Percentiles rank a stretch among this genome's conserved stretches.
These are phyloP conservation scores for Botryobasidium botryosum DNA, from an alignment of 768 basidiomycete genomes.

Conservation along the genomic window DNA sequence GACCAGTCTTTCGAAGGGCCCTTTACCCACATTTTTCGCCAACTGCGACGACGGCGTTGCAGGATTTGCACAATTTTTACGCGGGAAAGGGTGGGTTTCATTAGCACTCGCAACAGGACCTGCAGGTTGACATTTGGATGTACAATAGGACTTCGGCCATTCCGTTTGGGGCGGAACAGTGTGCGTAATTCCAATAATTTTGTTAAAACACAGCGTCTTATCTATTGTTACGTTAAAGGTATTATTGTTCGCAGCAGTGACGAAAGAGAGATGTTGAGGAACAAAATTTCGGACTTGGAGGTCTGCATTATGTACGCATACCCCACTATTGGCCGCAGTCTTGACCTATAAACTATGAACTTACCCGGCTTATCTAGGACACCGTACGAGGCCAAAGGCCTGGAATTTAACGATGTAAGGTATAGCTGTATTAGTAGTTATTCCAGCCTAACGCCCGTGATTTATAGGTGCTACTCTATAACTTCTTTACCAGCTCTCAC, in stretches of 20 bases:
- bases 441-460: too few species aligned
- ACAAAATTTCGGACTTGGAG: constrained; percentile 38
- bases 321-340: constrained; percentile 48
- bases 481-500: constrained; percentile 54
- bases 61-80: neutral
- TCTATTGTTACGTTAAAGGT: constrained; percentile 34
- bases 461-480: constrained; percentile 53
- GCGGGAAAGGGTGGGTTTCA: neutral
- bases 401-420: too few species aligned
- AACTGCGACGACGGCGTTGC: constrained; percentile 24
- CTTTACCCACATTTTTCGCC: constrained; percentile 15
- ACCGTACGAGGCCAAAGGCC: constrained; percentile 20
- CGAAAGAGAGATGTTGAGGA: constrained; percentile 31
- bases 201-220: too few species aligned
- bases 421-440: too few species aligned
- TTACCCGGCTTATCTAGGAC: constrained; percentile 19
- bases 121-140: too few species aligned
- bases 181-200: neutral
- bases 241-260: constrained; percentile 49
- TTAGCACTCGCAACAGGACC: too few species aligned
- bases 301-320: constrained; percentile 22
- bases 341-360: too few species aligned
- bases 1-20: constrained; percentile 22
- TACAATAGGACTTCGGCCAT: too few species aligned
- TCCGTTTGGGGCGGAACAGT: neutral